A percentile compares a stretch with the other conserved stretches of the same genome.
Evolutionary conservation across 805 yeast species (phyloP).

Genomic region (Kodamaea kakaduensis): DNA sequence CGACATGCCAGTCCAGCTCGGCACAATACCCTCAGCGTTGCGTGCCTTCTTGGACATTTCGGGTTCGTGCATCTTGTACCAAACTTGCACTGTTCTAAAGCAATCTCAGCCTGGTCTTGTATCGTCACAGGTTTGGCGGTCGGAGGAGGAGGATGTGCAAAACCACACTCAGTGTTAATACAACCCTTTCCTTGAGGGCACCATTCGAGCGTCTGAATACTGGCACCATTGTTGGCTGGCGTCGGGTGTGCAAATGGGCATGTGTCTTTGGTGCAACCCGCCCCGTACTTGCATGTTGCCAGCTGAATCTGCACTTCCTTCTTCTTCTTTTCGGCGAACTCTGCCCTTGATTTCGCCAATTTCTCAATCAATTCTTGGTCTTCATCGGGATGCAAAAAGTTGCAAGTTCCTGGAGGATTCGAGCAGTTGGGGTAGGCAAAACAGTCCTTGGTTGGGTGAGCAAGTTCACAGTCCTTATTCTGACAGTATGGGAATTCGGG

Average conservation of each 20-base stretch:
- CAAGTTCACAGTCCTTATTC: slow-evolving; percentile 62
- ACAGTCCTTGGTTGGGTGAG: slow-evolving; percentile 80
- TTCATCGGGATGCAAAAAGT: slow-evolving; percentile 78
- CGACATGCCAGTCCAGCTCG: slow-evolving; percentile 78
- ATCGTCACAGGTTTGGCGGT: slow-evolving; percentile 29
- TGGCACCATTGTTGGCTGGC: slow-evolving; percentile 72
- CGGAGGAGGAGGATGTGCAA: slow-evolving; percentile 79
- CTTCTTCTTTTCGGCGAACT: slow-evolving; percentile 39
- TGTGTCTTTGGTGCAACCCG: slow-evolving; percentile 66
- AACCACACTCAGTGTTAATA: slow-evolving; percentile 55
- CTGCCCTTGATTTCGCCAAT: slow-evolving; percentile 58
- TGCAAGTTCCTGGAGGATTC: slow-evolving; percentile 78
- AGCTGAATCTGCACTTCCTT: slow-evolving; percentile 28
- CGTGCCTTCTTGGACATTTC: slow-evolving; percentile 82
- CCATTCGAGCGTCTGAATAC: slow-evolving; percentile 68
- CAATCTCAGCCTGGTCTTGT: slow-evolving; percentile 35
- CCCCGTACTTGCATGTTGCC: slow-evolving; percentile 72
- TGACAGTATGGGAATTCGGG: slow-evolving; percentile 68
- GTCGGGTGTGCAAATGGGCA: slow-evolving; percentile 94
- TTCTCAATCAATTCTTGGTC: slow-evolving; percentile 71
- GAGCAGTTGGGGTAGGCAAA: slow-evolving; percentile 74
- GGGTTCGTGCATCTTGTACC: slow-evolving; percentile 72
- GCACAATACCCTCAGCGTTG: slow-evolving; percentile 66
- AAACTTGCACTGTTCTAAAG: slow-evolving; percentile 79
- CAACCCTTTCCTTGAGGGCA: slow-evolving; percentile 70